Conservation (phyloP, 2,329 filamentous ascomycete species). For the Alternaria hordeiaustralica region DNA sequence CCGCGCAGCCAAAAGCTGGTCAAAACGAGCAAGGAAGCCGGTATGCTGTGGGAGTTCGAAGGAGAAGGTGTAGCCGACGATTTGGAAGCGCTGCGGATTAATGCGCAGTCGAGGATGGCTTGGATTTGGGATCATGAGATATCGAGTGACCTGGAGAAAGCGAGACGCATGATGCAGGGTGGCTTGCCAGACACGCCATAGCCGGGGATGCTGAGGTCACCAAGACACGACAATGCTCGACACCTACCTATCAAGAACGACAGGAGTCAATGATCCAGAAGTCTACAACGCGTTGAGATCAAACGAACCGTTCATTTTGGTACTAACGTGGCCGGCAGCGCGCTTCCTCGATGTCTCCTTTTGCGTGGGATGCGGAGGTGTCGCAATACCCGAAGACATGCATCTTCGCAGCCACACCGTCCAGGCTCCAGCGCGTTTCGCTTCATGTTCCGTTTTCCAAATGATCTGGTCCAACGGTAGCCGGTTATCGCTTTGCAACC, state of each 20-base stretch:
- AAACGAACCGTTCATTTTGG: no score
- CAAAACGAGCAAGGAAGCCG: slow-evolving; percentile 48
- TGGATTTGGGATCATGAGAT: slow-evolving; percentile 53
- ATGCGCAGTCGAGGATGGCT: slow-evolving; percentile 39
- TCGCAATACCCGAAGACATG: no score
- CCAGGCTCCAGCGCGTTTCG: not conserved
- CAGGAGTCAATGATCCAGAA: no score
- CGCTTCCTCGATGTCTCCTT: no score
- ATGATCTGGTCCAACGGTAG: not conserved
- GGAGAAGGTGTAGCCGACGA: slow-evolving; percentile 40
- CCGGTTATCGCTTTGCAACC: not conserved
- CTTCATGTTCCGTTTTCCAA: not conserved
- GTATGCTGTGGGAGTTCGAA: slow-evolving; percentile 51
- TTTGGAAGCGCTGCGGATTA: slow-evolving; percentile 38
- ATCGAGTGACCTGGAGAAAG: slow-evolving; percentile 37
- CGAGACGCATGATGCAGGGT: slow-evolving; percentile 10
- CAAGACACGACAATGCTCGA: no score
- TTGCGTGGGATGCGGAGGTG: no score
- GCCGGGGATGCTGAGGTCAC: not conserved
- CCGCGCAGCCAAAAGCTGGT: slow-evolving; percentile 51
- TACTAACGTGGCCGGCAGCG: no score
- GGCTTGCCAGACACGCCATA: not conserved
- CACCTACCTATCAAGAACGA: no score
- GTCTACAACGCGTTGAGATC: no score
- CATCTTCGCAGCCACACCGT: not conserved